Conservation (phyloP, 805 yeast species). For the Sugiyamaella americana region DNA sequence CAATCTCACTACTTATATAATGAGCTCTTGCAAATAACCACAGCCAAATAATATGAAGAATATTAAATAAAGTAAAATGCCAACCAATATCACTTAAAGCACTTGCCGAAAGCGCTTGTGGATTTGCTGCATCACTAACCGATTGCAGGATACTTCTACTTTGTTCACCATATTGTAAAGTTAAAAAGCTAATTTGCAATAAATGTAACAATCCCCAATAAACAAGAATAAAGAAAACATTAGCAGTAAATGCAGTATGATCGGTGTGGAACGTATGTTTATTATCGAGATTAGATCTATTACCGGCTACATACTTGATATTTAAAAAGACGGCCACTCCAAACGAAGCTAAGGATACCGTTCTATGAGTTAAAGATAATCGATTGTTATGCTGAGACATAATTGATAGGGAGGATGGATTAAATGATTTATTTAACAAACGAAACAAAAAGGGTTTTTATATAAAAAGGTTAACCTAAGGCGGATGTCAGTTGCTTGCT, state of each 20-base stretch:
- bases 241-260: conserved; percentile 66
- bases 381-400: too few relatives aligned
- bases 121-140: neutral
- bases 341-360: conserved; percentile 46
- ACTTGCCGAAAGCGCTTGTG: conserved; percentile 21
- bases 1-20: conserved; percentile 53
- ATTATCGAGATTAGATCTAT: conserved; percentile 36
- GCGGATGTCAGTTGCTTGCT: too few relatives aligned
- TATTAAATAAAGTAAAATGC: conserved; percentile 60
- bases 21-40: conserved; percentile 52
- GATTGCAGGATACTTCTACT: neutral
- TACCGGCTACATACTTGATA: conserved; percentile 51
- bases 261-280: conserved; percentile 45
- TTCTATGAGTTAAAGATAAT: conserved; percentile 3
- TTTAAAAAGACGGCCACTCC: conserved; percentile 52
- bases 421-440: too few relatives aligned
- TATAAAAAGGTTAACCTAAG: too few relatives aligned
- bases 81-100: conserved; percentile 33
- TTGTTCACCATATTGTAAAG: conserved; percentile 23
- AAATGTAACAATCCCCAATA: conserved; percentile 55
- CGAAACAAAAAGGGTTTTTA: too few relatives aligned
- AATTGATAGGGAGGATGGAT: too few relatives aligned
- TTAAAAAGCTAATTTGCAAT: conserved; percentile 42
- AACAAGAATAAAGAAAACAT: conserved; percentile 31
- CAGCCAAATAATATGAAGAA: conserved; percentile 58